A percentile compares a stretch with the other conserved stretches of the same genome.
Evolutionary conservation across 139 green algal genomes (phyloP).

Genomic region (Picochlorum sp.): DNA sequence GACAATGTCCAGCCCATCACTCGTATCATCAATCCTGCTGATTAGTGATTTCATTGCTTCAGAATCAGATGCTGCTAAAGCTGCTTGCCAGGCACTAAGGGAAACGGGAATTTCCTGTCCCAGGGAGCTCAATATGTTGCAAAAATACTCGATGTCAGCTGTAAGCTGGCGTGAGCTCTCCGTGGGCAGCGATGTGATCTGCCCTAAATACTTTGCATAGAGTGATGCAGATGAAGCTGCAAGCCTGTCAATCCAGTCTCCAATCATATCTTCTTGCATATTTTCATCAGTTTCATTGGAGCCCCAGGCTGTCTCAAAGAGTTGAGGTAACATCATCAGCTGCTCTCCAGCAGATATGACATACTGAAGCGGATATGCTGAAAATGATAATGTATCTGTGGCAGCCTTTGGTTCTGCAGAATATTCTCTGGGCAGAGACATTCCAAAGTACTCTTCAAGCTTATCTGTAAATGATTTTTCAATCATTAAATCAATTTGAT

Average conservation of each 20-base stretch:
- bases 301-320: conserved; percentile 59
- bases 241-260: conserved; percentile 70
- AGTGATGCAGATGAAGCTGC: conserved; percentile 14
- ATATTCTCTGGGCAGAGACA: background rate
- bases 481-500: no score
- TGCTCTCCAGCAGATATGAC: conserved; percentile 76
- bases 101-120: conserved; percentile 49
- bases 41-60: no score
- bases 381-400: conserved; percentile 58
- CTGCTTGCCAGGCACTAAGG: conserved; percentile 60
- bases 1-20: no score
- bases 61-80: conserved; percentile 12
- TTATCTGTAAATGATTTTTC: no score
- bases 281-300: conserved; percentile 33
- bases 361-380: conserved; percentile 67
- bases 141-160: conserved; percentile 90
- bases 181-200: conserved; percentile 33
- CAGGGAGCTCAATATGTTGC: conserved; percentile 82
- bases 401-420: background rate
- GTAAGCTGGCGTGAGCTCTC: conserved; percentile 70
- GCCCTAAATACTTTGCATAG: conserved; percentile 39
- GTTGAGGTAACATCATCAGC: conserved; percentile 84
- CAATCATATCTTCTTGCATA: conserved; percentile 51
- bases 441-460: background rate
- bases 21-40: no score